Conservation (phyloP, 2,329 filamentous ascomycete genomes). For the Neofusicoccum kwambonambiense region DNA sequence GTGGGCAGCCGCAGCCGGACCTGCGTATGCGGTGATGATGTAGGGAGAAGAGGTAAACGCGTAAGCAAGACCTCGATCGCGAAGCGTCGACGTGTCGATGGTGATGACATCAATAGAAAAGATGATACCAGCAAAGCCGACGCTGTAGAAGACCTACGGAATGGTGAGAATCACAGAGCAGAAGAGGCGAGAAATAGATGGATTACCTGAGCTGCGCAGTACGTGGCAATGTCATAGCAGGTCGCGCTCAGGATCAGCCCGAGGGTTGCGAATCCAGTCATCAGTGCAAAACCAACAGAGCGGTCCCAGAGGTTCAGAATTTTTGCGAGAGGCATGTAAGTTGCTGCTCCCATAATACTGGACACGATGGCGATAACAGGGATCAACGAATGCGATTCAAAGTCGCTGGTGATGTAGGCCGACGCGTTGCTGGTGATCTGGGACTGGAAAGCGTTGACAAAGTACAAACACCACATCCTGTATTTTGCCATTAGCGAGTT, state of each 20-base stretch:
- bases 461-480: slow-evolving; percentile 34
- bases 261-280: slow-evolving; percentile 51
- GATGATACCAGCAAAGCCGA: slow-evolving; percentile 58
- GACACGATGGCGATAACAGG: slow-evolving; percentile 29
- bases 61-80: slow-evolving; percentile 64
- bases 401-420: slow-evolving; percentile 34
- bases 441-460: slow-evolving; percentile 45
- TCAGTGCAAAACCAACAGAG: slow-evolving; percentile 60
- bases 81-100: slow-evolving; percentile 64
- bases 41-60: slow-evolving; percentile 64
- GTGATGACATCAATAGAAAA: slow-evolving; percentile 66
- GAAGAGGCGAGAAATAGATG: not conserved
- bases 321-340: slow-evolving; percentile 66
- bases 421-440: slow-evolving; percentile 35
- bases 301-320: slow-evolving; percentile 68
- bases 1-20: slow-evolving; percentile 56
- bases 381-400: slow-evolving; percentile 28
- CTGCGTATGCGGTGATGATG: slow-evolving; percentile 64
- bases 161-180: not conserved
- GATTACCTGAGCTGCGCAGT: slow-evolving; percentile 53
- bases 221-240: slow-evolving; percentile 59
- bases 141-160: slow-evolving; percentile 44
- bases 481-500: not conserved
- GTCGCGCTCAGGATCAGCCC: slow-evolving; percentile 60
- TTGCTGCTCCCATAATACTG: slow-evolving; percentile 48